Evolutionary conservation across 2,329 filamentous ascomycete genomes (phyloP).

Genomic region (Parascedosporium putredinis): DNA sequence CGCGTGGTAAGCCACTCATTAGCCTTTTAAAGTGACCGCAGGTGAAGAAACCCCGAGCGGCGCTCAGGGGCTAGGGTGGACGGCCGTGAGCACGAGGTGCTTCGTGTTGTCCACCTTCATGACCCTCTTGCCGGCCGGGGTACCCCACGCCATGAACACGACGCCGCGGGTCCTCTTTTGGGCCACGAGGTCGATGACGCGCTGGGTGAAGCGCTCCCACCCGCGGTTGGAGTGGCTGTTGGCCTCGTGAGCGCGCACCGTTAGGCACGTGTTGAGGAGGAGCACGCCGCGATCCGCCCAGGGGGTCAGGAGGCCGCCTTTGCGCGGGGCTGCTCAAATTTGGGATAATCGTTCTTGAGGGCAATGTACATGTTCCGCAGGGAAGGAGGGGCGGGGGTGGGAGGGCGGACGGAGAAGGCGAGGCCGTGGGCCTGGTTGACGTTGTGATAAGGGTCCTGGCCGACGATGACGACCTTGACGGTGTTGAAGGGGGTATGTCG

Average conservation of each 20-base stretch:
- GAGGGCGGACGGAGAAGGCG: conserved; percentile 87
- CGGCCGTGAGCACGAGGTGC: conserved; percentile 76
- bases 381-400: conserved; percentile 78
- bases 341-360: conserved; percentile 78
- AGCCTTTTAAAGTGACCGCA: conserved; percentile 72
- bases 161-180: conserved; percentile 69
- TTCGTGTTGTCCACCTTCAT: conserved; percentile 58
- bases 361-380: conserved; percentile 89
- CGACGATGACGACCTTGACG: conserved; percentile 87
- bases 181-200: conserved; percentile 78
- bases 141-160: conserved; percentile 92
- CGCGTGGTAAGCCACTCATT: conserved; percentile 74
- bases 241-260: conserved; percentile 79
- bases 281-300: conserved; percentile 93
- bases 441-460: conserved; percentile 97
- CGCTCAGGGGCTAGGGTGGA: conserved; percentile 91
- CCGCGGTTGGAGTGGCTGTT: conserved; percentile 78
- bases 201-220: conserved; percentile 91
- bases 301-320: conserved; percentile 72
- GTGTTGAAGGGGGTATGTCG: conserved; percentile 79
- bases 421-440: conserved; percentile 91
- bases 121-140: conserved; percentile 71
- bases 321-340: conserved; percentile 67
- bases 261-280: conserved; percentile 89
- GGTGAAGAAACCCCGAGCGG: conserved; percentile 69